Evolutionary conservation across 2,329 filamentous ascomycete genomes (phyloP), one percentile per base, ranked within the genome.

Genomic region (Colletotrichum coccodes): DNA sequence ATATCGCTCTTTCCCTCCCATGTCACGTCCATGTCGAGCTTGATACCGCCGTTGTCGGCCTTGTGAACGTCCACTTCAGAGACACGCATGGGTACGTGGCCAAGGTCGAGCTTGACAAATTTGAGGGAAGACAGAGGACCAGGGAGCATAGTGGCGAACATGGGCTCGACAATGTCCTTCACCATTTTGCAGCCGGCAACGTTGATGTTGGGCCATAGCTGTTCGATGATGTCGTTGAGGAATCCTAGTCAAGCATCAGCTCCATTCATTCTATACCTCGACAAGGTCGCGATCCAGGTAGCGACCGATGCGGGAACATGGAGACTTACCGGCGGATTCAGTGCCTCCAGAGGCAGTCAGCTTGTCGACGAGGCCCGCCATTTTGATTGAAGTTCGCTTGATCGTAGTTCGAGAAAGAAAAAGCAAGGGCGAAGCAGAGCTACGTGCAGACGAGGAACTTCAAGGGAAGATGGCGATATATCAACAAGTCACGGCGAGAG

Each of bases 181-280:
- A 79, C 75, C 76, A 84, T 85, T 52, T 77, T 76, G 72, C 78
- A 75, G 46, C 79, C 82, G 23, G 81, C 82, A 6, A 82, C 77
- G 49, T 78, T 79, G 75, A 85, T 84, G 72, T 85, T 85, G 40
- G 84, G 84, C 84, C 84, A 86, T 73, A 86, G 73, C 62, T 84
- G 82, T 16, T 72, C 78, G 42, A 85, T 77, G 36, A 86, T 81
- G 67, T 85, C 83, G 71, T 86, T 86, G 59, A 86, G 78, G 71
- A 85, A 85, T 28, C 76, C 78, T 78, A 44, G 14, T 6, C n/a
- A 26, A 28, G 32, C 54, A 26, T 74, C 32, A 74, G 53, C 40
- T 32, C 23, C n/a, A 4, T 7, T 3, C 11, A n/a, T 14, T 30
- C 49, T 14, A 12, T 6, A 8, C 16, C n/a, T 34, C 9, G 30